Conservation (phyloP, 148 eudicot genomes). For the Dysphania ambrosioides region DNA sequence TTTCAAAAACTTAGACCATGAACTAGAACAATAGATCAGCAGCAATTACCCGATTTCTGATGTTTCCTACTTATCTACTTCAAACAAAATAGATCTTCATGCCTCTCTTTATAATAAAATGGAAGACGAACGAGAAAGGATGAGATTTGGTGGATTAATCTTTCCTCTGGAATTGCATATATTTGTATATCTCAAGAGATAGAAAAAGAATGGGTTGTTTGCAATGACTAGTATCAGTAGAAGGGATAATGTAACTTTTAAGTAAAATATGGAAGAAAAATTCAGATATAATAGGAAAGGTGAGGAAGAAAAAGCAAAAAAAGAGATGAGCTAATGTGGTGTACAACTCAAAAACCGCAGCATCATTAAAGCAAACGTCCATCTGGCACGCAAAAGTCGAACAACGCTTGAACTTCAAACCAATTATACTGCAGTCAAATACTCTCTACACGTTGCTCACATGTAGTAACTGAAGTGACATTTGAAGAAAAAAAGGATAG, state of each 20-base stretch:
- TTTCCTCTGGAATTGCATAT: neutral
- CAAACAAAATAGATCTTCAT: neutral
- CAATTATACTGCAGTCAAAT: neutral
- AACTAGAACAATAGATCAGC: neutral
- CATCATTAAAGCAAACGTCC: slow-evolving; percentile 13
- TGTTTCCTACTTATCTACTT: neutral
- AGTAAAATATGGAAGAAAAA: neutral
- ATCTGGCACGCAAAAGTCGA: neutral
- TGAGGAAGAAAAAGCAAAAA: neutral
- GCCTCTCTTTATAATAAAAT: neutral
- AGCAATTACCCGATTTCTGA: neutral
- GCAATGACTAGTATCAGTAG: neutral
- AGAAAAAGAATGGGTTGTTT: neutral
- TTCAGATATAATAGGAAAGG: slow-evolving; percentile 3
- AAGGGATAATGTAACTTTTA: neutral
- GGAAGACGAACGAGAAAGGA: neutral
- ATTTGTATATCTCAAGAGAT: neutral
- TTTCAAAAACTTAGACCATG: neutral
- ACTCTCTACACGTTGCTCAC: neutral
- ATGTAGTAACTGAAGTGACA: slow-evolving; percentile 1
- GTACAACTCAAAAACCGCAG: slow-evolving; percentile 20
- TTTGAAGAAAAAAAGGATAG: neutral
- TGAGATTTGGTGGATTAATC: neutral
- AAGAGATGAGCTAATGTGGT: slow-evolving; percentile 5
- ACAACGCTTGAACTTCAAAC: neutral